phyloP scores from a whole-genome alignment of 345 rosid species.

The Citrus glauca region DNA sequence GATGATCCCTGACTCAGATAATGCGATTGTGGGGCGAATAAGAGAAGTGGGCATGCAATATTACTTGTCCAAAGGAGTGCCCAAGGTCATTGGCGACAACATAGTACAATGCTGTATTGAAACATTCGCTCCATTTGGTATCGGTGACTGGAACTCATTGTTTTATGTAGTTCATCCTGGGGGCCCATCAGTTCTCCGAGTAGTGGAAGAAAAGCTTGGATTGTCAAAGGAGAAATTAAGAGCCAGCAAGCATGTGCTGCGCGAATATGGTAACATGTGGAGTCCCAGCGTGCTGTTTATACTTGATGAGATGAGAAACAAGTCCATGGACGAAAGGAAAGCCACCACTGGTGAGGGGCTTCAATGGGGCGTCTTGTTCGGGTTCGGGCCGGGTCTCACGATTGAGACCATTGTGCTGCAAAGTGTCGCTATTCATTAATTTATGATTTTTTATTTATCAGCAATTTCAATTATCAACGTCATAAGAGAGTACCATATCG shows the following conservation, averaged over 20 bases:
- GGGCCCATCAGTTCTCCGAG: background rate
- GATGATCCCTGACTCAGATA: background rate
- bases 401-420: constrained; percentile 9
- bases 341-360: constrained; percentile 13
- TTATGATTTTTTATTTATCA: no score
- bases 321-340: background rate
- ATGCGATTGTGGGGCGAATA: background rate
- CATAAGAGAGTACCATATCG: no score
- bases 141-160: constrained; percentile 7
- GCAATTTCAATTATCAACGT: no score
- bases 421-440: background rate
- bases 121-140: background rate
- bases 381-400: constrained; percentile 7
- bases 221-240: background rate
- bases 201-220: background rate
- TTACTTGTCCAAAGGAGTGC: background rate
- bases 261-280: background rate
- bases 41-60: background rate
- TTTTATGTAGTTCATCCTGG: constrained; percentile 2
- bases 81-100: background rate
- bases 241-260: background rate
- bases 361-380: constrained; percentile 7
- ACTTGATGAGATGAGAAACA: constrained; percentile 11
- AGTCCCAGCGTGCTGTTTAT: constrained; percentile 1
- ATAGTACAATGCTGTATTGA: background rate